Evolutionary conservation across 495 filamentous ascomycete species (phyloP).

Genomic region (Xylaria nigripes): DNA sequence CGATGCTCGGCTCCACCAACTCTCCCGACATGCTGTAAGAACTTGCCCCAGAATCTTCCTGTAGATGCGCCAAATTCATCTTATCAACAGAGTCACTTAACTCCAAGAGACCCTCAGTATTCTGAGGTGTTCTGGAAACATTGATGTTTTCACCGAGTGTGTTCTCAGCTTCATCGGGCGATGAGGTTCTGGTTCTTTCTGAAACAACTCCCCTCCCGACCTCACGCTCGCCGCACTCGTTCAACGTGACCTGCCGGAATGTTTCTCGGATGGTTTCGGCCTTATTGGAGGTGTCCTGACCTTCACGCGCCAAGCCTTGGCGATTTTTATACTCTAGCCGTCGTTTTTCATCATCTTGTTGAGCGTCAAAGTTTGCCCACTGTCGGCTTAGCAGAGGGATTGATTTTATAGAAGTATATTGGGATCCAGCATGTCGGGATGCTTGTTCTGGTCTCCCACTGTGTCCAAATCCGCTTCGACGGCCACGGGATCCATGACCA

Average conservation of each 20-base stretch:
- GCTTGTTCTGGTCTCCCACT: too few species aligned
- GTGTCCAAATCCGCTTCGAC: too few species aligned
- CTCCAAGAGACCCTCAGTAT: conserved; percentile 1
- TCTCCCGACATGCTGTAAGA: neutral
- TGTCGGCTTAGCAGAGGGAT: too few species aligned
- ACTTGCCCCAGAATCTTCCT: neutral
- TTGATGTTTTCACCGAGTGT: neutral
- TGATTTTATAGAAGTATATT: neutral
- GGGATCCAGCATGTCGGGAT: neutral
- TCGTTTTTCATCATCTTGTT: conserved; percentile 10
- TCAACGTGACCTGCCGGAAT: conserved; percentile 16
- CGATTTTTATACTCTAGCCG: neutral
- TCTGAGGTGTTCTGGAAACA: too few species aligned
- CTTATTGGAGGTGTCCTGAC: neutral
- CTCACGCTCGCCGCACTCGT: conserved; percentile 11
- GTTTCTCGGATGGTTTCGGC: conserved; percentile 14
- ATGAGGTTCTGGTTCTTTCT: neutral
- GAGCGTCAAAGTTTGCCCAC: too few species aligned
- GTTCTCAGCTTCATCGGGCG: neutral
- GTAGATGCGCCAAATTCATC: neutral
- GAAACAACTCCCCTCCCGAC: conserved; percentile 3
- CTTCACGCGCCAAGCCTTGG: neutral
- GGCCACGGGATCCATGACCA: neutral
- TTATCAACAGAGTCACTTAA: conserved; percentile 3
- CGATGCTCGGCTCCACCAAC: neutral